Base-by-base conservation (phyloP, 2,329 filamentous ascomycete genomes). In the Sporothrix brunneoviolacea region DNA sequence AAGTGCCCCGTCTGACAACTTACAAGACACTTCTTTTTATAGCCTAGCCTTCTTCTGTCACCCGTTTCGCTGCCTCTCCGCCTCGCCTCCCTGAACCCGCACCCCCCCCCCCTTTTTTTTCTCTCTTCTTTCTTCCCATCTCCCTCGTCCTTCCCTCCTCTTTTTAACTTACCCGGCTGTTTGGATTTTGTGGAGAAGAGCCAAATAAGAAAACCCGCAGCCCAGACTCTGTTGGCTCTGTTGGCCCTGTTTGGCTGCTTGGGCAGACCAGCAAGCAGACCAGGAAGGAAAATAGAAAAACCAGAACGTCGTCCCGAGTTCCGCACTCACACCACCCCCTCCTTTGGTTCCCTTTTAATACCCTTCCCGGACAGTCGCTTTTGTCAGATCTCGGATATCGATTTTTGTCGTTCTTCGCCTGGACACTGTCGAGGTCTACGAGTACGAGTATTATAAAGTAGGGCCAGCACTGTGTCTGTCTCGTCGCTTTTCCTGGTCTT, bases 181-280 rank as follows among this genome's bases (percentile, higher is more conserved):
- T 46, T 49, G 52, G 52, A 48, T 51, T 51, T 54, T 47, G 49
- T 50, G 52, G 52, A 49, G 49, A 48, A 41, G 18, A 43, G 36
- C 37, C 35, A 38, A 40, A 48, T 32, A 27, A 35, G 2, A 41
- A 13, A 41, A 16, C 7, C 38, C 19, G 15, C 38, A 40, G 15
- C 8, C 38, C 18, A 27, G 21, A 10, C 18, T 8, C 19, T 24
- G 19, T 40, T 40, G 13, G 21, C 10, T 28, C 24, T 28, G 5
- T 28, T 28, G 6, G 6, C 10, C 24, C 24, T 10, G 24, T 10
- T 28, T 28, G 24, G 24, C 10, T 28, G 24, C n/a, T 40, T 4
- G 18, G 10, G 7, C n/a, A 38, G 8, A 38, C n/a, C 10, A 37
- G 16, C 4, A 27, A 36, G 13, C 33, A 46, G 15, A n/a, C n/a